Conservation (phyloP, 2,329 filamentous ascomycete genomes). For the Colletotrichum sp. region DNA sequence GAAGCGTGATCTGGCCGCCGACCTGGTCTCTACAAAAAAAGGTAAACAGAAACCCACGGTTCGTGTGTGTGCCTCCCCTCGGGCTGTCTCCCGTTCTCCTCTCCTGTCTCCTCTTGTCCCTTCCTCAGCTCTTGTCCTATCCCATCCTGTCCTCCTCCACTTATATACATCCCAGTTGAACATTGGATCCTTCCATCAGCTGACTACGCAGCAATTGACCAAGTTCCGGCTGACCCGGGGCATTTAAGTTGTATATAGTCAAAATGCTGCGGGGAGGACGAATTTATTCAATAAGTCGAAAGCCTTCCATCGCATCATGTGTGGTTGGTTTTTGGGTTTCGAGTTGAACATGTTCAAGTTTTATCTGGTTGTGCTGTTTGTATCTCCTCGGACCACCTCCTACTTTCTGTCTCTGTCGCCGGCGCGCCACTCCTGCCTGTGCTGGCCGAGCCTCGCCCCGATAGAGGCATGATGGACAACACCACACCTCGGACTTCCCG, state of each 20-base stretch:
- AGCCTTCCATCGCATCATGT: neutral
- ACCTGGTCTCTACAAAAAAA: neutral
- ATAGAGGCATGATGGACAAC: constrained; percentile 6
- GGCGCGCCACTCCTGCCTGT: constrained; percentile 3
- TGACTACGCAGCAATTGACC: neutral
- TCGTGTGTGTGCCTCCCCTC: neutral
- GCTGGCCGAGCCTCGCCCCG: constrained; percentile 11
- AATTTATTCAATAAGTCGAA: neutral
- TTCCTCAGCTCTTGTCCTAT: neutral
- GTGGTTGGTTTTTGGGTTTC: neutral
- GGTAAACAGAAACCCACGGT: neutral
- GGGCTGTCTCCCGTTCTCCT: neutral
- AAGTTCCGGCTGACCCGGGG: neutral
- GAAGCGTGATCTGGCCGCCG: neutral
- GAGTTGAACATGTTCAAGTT: neutral
- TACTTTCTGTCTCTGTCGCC: neutral
- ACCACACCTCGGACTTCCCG: neutral
- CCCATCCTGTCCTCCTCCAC: neutral
- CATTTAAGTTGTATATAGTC: neutral
- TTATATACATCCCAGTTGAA: neutral
- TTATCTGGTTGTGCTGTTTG: constrained; percentile 1
- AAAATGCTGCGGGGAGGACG: neutral
- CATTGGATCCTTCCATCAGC: neutral
- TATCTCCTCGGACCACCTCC: constrained; percentile 5
- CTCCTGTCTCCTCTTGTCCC: neutral